Evolutionary conservation across 352 stramenopile genomes (phyloP).

Genomic region (Globisporangium carolinianum): DNA sequence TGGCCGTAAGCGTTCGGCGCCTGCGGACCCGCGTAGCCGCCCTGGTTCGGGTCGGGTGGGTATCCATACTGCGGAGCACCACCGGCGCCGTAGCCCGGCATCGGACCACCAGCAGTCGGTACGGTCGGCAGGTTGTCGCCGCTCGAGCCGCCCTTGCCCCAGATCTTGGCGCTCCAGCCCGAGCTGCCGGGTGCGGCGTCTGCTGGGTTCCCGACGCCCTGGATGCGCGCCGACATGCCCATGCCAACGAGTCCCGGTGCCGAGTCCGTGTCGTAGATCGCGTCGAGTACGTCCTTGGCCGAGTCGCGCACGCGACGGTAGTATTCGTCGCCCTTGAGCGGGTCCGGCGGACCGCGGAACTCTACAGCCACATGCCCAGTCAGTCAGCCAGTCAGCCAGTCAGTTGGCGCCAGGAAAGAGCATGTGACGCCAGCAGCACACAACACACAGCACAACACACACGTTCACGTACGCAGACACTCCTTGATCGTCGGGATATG

Average conservation of each 20-base stretch:
- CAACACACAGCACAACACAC: too few species aligned
- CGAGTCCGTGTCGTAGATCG: constrained; percentile 90
- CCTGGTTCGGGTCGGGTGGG: constrained; percentile 34
- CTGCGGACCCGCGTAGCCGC: constrained; percentile 36
- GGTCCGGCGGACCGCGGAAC: constrained; percentile 89
- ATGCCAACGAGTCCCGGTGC: constrained; percentile 48
- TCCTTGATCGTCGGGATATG: constrained; percentile 91
- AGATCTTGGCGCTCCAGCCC: constrained; percentile 68
- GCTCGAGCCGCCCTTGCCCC: constrained; percentile 50
- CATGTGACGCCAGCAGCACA: too few species aligned
- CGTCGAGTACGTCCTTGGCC: constrained; percentile 93
- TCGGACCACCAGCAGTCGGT: constrained; percentile 44
- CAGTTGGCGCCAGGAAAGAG: not conserved
- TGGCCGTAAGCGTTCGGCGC: constrained; percentile 29
- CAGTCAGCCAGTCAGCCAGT: constrained; percentile 6
- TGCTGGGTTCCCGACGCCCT: constrained; percentile 63
- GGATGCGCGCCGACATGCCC: constrained; percentile 80
- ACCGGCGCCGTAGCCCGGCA: constrained; percentile 34
- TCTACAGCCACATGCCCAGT: constrained; percentile 25
- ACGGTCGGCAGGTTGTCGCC: constrained; percentile 47
- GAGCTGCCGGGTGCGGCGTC: constrained; percentile 32
- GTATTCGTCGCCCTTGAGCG: constrained; percentile 92
- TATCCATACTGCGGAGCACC: constrained; percentile 38
- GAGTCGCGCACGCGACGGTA: constrained; percentile 89
- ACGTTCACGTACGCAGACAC: constrained; percentile 62